Evolutionary conservation across 345 rosid species (phyloP).

Genomic region (Luvunga scandens): DNA sequence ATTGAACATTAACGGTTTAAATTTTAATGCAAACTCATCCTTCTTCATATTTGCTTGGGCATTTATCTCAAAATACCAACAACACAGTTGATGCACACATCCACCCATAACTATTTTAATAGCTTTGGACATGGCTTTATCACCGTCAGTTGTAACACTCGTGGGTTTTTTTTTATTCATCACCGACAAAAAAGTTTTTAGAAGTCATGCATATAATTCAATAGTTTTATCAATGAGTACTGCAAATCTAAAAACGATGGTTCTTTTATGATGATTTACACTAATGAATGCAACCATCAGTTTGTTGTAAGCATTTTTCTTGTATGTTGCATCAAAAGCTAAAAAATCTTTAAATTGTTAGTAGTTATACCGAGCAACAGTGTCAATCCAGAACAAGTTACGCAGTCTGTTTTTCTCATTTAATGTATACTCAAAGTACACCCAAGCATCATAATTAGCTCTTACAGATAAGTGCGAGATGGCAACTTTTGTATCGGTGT

Average conservation of each 20-base stretch:
- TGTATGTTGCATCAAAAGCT: not conserved
- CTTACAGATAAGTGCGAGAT: no score
- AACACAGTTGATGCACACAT: not conserved
- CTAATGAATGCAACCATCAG: not conserved
- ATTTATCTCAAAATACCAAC: no score
- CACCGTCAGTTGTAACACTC: not conserved
- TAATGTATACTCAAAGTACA: not conserved
- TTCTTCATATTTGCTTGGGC: not conserved
- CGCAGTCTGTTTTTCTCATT: no score
- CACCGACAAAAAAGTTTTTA: fast-evolving
- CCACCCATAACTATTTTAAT: no score
- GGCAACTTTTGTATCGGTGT: no score
- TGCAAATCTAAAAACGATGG: fast-evolving
- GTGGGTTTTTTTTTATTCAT: not conserved
- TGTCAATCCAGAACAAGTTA: not conserved
- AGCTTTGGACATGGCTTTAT: no score
- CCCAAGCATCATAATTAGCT: no score
- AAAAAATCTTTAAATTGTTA: no score
- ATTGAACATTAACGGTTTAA: no score
- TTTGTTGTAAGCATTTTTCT: no score
- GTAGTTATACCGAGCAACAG: no score
- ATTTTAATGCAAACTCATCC: fast-evolving
- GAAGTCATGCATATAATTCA: not conserved
- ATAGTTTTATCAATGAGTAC: not conserved
- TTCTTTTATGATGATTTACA: no score